Conservation (phyloP, 2,329 filamentous ascomycete species). For the Epicoccum sorghinum region DNA sequence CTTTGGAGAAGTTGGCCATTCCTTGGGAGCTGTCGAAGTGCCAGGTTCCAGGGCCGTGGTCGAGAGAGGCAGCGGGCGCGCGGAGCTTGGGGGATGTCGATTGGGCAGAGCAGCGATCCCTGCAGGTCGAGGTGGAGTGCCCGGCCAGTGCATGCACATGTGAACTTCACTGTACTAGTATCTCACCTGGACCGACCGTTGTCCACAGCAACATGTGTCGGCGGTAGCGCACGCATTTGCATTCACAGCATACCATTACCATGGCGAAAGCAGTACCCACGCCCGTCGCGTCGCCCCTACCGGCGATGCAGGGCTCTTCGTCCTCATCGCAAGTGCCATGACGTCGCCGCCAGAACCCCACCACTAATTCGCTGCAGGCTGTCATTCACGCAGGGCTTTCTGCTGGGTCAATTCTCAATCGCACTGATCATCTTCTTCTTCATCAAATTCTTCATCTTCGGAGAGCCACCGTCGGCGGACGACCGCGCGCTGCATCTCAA, state of each 20-base stretch:
- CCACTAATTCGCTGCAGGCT: slow-evolving; percentile 60
- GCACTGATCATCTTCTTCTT: slow-evolving; percentile 90
- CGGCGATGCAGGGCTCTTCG: slow-evolving; percentile 25
- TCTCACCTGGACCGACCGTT: not conserved
- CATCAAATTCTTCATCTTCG: slow-evolving; percentile 99
- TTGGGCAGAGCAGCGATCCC: not conserved
- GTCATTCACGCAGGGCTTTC: slow-evolving; percentile 91
- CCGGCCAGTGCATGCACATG: not conserved
- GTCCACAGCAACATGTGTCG: not conserved
- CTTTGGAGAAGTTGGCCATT: slow-evolving; percentile 24
- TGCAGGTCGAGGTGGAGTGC: not conserved
- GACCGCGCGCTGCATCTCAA: slow-evolving; percentile 77
- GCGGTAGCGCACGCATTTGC: not conserved
- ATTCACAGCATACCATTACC: not conserved
- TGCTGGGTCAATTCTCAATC: slow-evolving; percentile 91
- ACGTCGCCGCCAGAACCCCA: slow-evolving; percentile 1
- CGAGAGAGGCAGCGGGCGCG: not conserved
- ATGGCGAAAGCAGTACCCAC: slow-evolving; percentile 26
- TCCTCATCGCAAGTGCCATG: slow-evolving; percentile 23
- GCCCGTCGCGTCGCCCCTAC: slow-evolving; percentile 17
- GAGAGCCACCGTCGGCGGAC: slow-evolving; percentile 85
- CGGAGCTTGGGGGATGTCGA: not conserved
- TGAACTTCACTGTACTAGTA: not conserved
- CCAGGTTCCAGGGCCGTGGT: not conserved
- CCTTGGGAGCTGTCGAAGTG: not conserved